Evolutionary conservation across 345 rosid genomes (phyloP), one percentile per base, ranked within the genome.

Genomic region (Capsella bursapastoris): DNA sequence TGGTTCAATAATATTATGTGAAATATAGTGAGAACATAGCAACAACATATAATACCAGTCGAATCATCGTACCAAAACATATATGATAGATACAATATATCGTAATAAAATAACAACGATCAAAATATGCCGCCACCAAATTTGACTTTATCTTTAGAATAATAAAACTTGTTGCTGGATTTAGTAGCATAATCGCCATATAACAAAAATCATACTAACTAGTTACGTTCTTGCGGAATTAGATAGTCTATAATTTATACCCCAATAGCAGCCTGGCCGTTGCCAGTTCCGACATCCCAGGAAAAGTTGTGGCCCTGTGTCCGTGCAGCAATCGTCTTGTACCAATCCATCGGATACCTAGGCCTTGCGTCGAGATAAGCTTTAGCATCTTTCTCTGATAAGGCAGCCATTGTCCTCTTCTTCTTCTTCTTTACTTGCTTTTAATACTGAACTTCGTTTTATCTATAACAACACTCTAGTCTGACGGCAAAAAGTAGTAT

Each of bases 311-410:
- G 76, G 47, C n/a, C 31, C 0, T 18, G 66, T 48, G 80, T 77
- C 56, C 22, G 38, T 40, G 72, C 49, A 3, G 80, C 72, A 9
- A 77, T 71, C 56, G 57, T 64, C n/a, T 31, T 2, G n/a, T 48
- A 77, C 80, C 80, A 77, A 38, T 77, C 80, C 4, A 57, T 38
- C 1, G 80, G 80, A 41, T 77, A 77, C 12, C 31, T 57, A 0
- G 80, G 80, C 68, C 80, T 70, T 57, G 80, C 80, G n/a, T 71
- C 66, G 2, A 71, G 67, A 49, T 77, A 77, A 9, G 80, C 80
- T 57, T 31, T 31, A 32, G 72, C 80, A 0, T 77, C 75, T 57
- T 70, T 77, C 62, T 77, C 80, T 48, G 80, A 64, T 40, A 71
- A 77, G 34, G 71, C 41, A 3, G 76, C 76, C 80, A 77, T 77